Base-by-base conservation (phyloP, 768 basidiomycete species). In the Podaxis sp. region DNA sequence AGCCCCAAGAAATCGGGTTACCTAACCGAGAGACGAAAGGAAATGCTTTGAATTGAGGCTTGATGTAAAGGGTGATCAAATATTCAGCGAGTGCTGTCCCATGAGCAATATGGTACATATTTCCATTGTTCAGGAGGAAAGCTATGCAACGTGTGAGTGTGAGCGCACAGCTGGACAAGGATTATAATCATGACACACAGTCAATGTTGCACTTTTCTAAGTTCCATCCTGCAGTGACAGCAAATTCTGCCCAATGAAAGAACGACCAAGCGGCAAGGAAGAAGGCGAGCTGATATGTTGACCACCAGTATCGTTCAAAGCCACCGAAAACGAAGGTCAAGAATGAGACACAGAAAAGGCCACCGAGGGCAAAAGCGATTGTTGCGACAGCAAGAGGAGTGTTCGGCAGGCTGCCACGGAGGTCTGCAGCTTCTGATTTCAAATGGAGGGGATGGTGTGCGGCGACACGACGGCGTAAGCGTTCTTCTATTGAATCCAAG, bases 181-280 rank as follows among this genome's bases (percentile, higher is more conserved):
- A 58, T 18, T 52, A 51, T 35, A 48, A 35, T n/a, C 61, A 37
- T 42, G 13, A 81, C 93, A 78, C 71, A 96, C 97, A 98, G 69
- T 95, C 92, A 6, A 97, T 85, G 61, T 87, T 92, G 69, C 94
- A 90, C 74, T 95, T 97, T 55, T 90, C 89, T 42, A 88, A 76
- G 72, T 98, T 98, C 90, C 93, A 98, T 23, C 93, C 93, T 0
- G 95, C 95, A 5, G 97, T 97, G 3, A 95, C 93, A 38, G 89
- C 90, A 68, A 95, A 98, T 72, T 99, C 97, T 11, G 83, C 86
- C 86, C 93, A 90, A 68, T 99, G 97, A 72, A 99, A 99, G 37
- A 80, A 76, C 0, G 91, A 81, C 91, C 93, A 93, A 4, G 88
- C 80, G 36, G 89, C 86, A 42, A 91, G 63, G 71, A 95, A 98